Conservation (phyloP, 345 rosid species). For the Euphorbia lathyris region DNA sequence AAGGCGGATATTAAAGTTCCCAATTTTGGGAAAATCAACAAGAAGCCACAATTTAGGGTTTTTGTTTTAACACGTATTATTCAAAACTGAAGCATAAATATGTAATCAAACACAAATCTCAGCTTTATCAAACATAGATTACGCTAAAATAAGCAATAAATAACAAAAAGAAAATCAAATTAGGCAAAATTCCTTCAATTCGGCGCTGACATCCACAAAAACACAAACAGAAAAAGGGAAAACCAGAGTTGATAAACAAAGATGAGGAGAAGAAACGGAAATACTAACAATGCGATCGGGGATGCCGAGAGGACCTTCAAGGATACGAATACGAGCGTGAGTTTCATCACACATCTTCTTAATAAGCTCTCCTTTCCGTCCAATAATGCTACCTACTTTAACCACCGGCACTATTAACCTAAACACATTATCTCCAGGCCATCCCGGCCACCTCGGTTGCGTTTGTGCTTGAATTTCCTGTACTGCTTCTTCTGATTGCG, state of each 20-base stretch:
- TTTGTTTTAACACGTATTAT: neutral
- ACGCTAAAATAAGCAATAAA: neutral
- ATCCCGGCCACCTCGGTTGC: conserved; percentile 62
- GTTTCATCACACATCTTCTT: conserved; percentile 92
- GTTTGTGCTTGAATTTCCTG: neutral
- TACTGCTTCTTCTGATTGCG: neutral
- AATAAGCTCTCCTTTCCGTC: conserved; percentile 82
- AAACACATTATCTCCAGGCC: conserved; percentile 87
- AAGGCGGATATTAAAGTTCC: neutral
- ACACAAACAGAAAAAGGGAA: neutral
- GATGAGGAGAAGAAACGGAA: conserved; percentile 1
- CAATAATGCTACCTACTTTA: conserved; percentile 82
- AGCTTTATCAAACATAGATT: neutral
- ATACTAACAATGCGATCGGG: conserved; percentile 69
- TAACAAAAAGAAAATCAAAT: neutral
- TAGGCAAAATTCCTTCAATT: too few species aligned
- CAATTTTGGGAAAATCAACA: neutral
- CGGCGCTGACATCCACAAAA: neutral
- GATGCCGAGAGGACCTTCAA: conserved; percentile 57
- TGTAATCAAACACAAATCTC: neutral
- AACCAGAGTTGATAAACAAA: neutral
- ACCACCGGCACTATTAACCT: conserved; percentile 68
- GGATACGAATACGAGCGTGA: conserved; percentile 75
- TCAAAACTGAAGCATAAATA: neutral
- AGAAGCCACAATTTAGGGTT: conserved; percentile 5